Percentiles rank a stretch among this genome's conserved stretches.
These are phyloP conservation scores for Amanita brunnescens DNA, from an alignment of 768 basidiomycete genomes.

Conservation along the genomic window DNA sequence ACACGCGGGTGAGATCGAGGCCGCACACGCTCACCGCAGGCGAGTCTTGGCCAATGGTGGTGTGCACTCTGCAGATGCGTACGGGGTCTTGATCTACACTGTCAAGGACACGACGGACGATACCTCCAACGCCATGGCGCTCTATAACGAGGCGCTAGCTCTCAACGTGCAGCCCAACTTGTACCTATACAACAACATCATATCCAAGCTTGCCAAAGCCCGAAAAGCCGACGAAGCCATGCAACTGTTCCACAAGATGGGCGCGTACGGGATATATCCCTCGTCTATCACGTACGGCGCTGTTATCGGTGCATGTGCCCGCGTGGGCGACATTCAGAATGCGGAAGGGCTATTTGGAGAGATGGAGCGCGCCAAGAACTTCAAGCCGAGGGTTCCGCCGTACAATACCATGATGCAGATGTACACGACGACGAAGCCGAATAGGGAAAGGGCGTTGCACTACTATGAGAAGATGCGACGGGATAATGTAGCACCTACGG, in stretches of 20 bases:
- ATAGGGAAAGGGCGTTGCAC: slow-evolving; percentile 63
- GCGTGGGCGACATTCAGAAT: slow-evolving; percentile 79
- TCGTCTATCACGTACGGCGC: slow-evolving; percentile 93
- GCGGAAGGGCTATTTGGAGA: slow-evolving; percentile 82
- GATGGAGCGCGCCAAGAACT: slow-evolving; percentile 67
- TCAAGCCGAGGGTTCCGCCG: slow-evolving; percentile 85
- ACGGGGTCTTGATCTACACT: slow-evolving; percentile 80
- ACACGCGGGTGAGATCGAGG: slow-evolving; percentile 69
- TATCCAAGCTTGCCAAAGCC: slow-evolving; percentile 91
- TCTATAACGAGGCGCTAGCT: slow-evolving; percentile 71
- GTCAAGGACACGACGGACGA: slow-evolving; percentile 96
- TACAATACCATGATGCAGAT: slow-evolving; percentile 99
- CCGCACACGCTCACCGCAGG: slow-evolving; percentile 72
- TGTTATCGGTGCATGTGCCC: slow-evolving; percentile 86
- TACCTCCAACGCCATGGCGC: slow-evolving; percentile 72
- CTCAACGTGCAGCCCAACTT: slow-evolving; percentile 69
- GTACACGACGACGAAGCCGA: slow-evolving; percentile 85
- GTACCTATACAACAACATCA: slow-evolving; percentile 95
- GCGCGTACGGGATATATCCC: slow-evolving; percentile 47
- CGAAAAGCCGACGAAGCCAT: slow-evolving; percentile 88
- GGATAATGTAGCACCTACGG: slow-evolving; percentile 62
- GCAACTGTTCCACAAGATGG: slow-evolving; percentile 85
- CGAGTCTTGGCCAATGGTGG: slow-evolving; percentile 72
- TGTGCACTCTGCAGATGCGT: slow-evolving; percentile 81
- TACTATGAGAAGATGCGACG: slow-evolving; percentile 62